Percentiles rank a stretch among this genome's conserved stretches.
These are phyloP conservation scores for Eucalyptus guilfoylei DNA, from an alignment of 345 rosid genomes.

Conservation along the genomic window DNA sequence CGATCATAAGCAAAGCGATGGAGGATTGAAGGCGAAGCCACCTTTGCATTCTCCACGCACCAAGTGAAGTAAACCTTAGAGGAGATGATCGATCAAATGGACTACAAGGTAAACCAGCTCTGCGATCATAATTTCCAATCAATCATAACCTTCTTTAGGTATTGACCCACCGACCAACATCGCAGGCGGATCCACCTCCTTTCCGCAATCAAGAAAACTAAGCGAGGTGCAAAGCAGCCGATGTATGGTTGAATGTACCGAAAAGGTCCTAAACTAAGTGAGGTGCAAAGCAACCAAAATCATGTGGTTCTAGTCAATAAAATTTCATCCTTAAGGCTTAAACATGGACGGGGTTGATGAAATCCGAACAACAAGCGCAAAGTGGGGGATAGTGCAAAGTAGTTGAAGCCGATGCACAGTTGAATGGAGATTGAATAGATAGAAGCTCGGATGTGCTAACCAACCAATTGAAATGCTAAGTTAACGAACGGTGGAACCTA, in stretches of 20 bases:
- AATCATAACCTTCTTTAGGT: neutral
- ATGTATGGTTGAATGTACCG: neutral
- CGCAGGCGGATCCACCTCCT: neutral
- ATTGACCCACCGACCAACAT: neutral
- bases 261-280: neutral
- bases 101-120: neutral
- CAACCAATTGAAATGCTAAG: neutral
- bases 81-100: neutral
- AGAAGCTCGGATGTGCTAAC: neutral
- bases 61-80: neutral
- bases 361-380: neutral
- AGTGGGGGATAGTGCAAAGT: neutral
- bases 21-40: neutral
- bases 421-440: neutral
- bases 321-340: neutral
- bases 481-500: neutral
- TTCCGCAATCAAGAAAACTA: neutral
- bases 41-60: neutral
- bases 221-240: neutral
- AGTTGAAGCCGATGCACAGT: fast-evolving
- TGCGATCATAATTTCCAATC: neutral
- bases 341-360: neutral
- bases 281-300: neutral
- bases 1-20: neutral
- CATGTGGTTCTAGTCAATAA: neutral